Evolutionary conservation across 495 filamentous ascomycete species (phyloP).

Genomic region (Penicillium bialowiezense): DNA sequence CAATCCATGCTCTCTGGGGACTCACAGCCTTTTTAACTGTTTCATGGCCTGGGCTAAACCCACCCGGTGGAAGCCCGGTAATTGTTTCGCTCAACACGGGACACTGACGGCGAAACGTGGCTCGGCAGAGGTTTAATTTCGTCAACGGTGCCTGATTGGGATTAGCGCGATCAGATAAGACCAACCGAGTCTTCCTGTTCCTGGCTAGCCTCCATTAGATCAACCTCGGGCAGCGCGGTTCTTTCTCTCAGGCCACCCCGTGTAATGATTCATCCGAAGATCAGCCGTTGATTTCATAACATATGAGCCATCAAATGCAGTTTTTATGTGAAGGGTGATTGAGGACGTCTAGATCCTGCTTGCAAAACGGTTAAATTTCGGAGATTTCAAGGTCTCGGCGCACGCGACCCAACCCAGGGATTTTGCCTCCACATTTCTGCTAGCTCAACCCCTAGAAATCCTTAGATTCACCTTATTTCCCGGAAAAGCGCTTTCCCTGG

Average conservation of each 20-base stretch:
- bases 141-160: neutral
- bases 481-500: constrained; percentile 1
- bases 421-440: neutral
- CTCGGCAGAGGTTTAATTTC: neutral
- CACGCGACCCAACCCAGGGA: neutral
- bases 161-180: constrained; percentile 7
- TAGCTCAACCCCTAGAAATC: neutral
- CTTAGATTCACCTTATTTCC: neutral
- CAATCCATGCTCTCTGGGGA: neutral
- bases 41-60: neutral
- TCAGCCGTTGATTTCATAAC: no score
- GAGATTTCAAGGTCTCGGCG: neutral
- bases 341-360: no score
- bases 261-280: neutral
- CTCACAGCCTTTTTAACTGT: neutral
- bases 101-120: neutral
- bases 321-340: no score
- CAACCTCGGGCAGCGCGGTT: neutral
- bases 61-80: no score
- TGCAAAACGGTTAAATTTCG: neutral
- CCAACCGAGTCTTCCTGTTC: neutral
- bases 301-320: no score
- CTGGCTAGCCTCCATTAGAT: neutral
- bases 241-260: neutral
- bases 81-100: neutral